Conservation (phyloP, 352 stramenopile genomes). For the Globisporangium radiosum region DNA sequence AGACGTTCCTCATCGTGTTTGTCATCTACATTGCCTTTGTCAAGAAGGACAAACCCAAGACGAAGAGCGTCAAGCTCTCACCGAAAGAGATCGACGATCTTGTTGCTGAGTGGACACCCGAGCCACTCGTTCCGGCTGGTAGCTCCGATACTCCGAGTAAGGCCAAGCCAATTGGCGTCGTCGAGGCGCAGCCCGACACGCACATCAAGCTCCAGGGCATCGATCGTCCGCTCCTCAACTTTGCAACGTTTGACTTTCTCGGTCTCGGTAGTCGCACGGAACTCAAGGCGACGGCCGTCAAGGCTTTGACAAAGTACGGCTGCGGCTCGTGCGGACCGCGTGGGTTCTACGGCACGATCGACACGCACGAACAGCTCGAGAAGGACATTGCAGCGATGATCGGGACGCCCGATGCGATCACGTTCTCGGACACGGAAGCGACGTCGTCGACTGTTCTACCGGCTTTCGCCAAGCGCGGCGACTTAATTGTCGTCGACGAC, state of each 20-base stretch:
- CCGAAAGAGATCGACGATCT: constrained; percentile 89
- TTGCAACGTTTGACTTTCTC: constrained; percentile 96
- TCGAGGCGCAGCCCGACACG: constrained; percentile 73
- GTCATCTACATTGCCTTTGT: constrained; percentile 93
- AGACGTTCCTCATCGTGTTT: constrained; percentile 96
- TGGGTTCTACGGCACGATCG: constrained; percentile 98
- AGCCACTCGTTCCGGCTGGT: constrained; percentile 77
- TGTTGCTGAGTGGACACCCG: constrained; percentile 83
- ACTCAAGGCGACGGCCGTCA: constrained; percentile 85
- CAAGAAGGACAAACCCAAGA: constrained; percentile 68
- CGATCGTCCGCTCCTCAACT: constrained; percentile 86
- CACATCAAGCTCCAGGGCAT: constrained; percentile 78
- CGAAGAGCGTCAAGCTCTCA: constrained; percentile 60
- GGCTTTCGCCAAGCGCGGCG: constrained; percentile 96
- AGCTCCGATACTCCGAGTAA: constrained; percentile 24
- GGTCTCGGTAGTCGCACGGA: constrained; percentile 79
- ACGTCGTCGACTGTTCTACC: constrained; percentile 92
- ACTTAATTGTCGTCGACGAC: constrained; percentile 96
- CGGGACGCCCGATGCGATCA: constrained; percentile 91
- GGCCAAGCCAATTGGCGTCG: constrained; percentile 54
- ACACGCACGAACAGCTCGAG: constrained; percentile 88
- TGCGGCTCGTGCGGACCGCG: constrained; percentile 96
- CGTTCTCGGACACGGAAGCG: constrained; percentile 96
- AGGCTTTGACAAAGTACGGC: constrained; percentile 94
- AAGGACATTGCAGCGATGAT: constrained; percentile 90